Conservation (phyloP, 2,329 filamentous ascomycete genomes). For the Colletotrichum siamense region DNA sequence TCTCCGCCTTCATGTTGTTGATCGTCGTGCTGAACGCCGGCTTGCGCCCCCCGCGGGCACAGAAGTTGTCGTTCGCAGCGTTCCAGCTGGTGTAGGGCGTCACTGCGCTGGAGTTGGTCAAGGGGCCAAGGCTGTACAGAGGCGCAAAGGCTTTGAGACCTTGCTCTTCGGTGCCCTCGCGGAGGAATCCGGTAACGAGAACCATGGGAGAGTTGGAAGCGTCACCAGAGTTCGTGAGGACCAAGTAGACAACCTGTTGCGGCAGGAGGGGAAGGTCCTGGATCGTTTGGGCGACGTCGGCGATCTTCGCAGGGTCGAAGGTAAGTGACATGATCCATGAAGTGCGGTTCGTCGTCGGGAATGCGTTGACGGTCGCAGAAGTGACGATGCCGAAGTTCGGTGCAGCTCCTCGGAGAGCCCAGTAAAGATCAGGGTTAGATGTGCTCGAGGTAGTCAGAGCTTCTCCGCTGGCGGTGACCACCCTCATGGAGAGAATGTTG, state of each 20-base stretch:
- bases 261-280: conserved; percentile 38
- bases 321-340: conserved; percentile 29
- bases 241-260: conserved; percentile 38
- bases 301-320: conserved; percentile 31
- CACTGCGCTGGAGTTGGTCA: conserved; percentile 28
- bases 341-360: conserved; percentile 27
- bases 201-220: conserved; percentile 27
- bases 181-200: conserved; percentile 31
- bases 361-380: conserved; percentile 48
- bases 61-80: conserved; percentile 39
- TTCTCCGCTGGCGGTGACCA: conserved; percentile 31
- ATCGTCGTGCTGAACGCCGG: conserved; percentile 40
- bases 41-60: conserved; percentile 40
- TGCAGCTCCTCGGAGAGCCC: conserved; percentile 55
- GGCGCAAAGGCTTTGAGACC: conserved; percentile 37
- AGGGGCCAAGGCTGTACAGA: conserved; percentile 37
- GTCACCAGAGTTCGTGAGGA: conserved; percentile 29
- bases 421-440: conserved; percentile 46
- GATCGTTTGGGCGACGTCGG: conserved; percentile 38
- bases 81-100: conserved; percentile 44
- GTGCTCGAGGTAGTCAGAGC: conserved; percentile 26
- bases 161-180: conserved; percentile 34
- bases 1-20: conserved; percentile 34
- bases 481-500: conserved; percentile 34
- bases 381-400: conserved; percentile 56